A percentile compares a stretch with the other conserved stretches of the same genome.
phyloP scores from a whole-genome alignment of 805 yeast genomes.

The Candida ascalaphidarum region DNA sequence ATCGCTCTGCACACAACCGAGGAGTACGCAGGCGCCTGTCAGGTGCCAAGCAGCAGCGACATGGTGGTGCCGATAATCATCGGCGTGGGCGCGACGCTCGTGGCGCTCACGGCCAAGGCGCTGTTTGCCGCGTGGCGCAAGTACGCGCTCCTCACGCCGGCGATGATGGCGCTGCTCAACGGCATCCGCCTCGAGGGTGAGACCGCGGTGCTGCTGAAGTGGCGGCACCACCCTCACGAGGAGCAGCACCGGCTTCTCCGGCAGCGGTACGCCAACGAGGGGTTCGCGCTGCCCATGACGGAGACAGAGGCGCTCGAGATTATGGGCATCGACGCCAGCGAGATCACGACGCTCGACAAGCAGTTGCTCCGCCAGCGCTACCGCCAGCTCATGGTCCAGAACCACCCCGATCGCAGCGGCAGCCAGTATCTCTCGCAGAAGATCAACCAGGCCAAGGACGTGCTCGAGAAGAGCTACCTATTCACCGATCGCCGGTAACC shows the following conservation, averaged over 20 bases:
- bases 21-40: no score
- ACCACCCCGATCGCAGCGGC: conserved; percentile 36
- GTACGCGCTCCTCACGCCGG: conserved; percentile 8
- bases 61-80: conserved; percentile 12
- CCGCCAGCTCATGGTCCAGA: conserved; percentile 28
- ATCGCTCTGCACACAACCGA: no score
- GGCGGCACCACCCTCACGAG: conserved; percentile 8
- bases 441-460: conserved; percentile 35
- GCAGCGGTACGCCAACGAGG: conserved; percentile 12
- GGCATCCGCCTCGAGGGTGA: conserved; percentile 6
- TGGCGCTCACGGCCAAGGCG: conserved; percentile 9
- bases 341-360: conserved; percentile 17
- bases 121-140: conserved; percentile 4
- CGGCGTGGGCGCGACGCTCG: conserved; percentile 10
- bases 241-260: conserved; percentile 9
- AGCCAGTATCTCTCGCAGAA: conserved; percentile 32
- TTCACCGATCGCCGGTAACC: no score
- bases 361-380: conserved; percentile 23
- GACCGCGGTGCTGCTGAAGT: conserved; percentile 1
- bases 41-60: no score
- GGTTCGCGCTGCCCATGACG: conserved; percentile 30
- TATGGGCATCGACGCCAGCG: conserved; percentile 33
- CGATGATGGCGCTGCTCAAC: conserved; percentile 12
- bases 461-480: conserved; percentile 31
- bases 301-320: conserved; percentile 34